These are phyloP conservation scores for Amoebophrya sp. DNA, from an alignment of 169 alveolate species.

Conservation along the genomic window DNA sequence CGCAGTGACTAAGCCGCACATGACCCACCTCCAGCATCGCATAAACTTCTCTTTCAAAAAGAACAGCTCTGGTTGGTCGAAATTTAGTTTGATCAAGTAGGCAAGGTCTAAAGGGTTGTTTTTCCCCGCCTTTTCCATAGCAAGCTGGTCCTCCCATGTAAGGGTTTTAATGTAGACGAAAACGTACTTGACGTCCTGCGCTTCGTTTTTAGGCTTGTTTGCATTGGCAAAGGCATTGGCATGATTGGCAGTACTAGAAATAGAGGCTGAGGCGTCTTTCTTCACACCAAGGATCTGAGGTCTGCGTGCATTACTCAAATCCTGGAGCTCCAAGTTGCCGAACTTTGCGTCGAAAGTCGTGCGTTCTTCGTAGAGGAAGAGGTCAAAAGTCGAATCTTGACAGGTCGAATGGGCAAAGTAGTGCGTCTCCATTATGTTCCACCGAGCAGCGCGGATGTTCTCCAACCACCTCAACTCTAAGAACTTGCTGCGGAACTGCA, in stretches of 20 bases:
- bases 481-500: not conserved
- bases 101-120: not conserved
- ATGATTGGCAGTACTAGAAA: no score
- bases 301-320: not conserved
- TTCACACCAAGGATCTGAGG: not conserved
- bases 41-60: not conserved
- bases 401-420: not conserved
- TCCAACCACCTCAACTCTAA: not conserved
- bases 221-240: not conserved
- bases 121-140: no score
- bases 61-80: not conserved
- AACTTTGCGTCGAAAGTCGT: not conserved
- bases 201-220: not conserved
- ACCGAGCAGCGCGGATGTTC: no score
- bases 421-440: not conserved
- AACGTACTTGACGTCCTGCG: not conserved
- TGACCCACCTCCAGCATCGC: not conserved
- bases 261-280: not conserved
- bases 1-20: not conserved
- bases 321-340: not conserved
- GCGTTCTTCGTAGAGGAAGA: not conserved
- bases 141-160: not conserved
- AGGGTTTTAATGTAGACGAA: not conserved
- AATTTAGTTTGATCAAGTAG: not conserved
- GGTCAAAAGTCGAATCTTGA: not conserved